A percentile compares a stretch with the other conserved stretches of the same genome.
Evolutionary conservation across 371 early-diverging fungal genomes (phyloP).

Genomic region (Dichotomocladium elegans): DNA sequence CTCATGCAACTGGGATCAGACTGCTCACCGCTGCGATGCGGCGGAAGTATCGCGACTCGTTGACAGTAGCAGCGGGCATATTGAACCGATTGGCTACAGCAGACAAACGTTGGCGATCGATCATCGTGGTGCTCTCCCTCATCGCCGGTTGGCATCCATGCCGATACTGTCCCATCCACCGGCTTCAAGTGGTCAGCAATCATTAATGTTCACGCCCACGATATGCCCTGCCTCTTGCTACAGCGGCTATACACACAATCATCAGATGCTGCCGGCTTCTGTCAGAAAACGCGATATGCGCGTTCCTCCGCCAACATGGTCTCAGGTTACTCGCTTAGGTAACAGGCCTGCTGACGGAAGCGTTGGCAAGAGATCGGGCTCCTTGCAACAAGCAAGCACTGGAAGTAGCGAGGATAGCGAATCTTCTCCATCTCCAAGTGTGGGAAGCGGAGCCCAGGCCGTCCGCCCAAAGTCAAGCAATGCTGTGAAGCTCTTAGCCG

Average conservation of each 20-base stretch:
- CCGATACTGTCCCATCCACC: too few relatives aligned
- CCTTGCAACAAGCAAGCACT: not conserved
- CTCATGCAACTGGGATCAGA: not conserved
- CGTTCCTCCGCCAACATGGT: not conserved
- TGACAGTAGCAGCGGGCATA: not conserved
- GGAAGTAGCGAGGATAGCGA: too few relatives aligned
- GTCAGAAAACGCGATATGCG: not conserved
- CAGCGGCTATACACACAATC: not conserved
- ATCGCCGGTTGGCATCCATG: too few relatives aligned
- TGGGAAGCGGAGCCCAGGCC: not conserved
- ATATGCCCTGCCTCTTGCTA: not conserved
- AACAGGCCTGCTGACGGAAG: too few relatives aligned
- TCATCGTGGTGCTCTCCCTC: too few relatives aligned
- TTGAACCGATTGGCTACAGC: too few relatives aligned
- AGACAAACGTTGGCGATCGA: not conserved
- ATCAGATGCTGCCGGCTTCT: not conserved
- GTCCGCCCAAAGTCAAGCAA: not conserved
- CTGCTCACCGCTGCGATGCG: not conserved
- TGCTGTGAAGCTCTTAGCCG: slow-evolving; percentile 2
- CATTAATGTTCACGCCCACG: too few relatives aligned
- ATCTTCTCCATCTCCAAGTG: too few relatives aligned
- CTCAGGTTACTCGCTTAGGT: not conserved
- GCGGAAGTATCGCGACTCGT: not conserved
- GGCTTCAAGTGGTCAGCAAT: too few relatives aligned
- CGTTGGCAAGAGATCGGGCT: too few relatives aligned